phyloP scores from a whole-genome alignment of 805 yeast species.

The Ogataea naganishii region DNA sequence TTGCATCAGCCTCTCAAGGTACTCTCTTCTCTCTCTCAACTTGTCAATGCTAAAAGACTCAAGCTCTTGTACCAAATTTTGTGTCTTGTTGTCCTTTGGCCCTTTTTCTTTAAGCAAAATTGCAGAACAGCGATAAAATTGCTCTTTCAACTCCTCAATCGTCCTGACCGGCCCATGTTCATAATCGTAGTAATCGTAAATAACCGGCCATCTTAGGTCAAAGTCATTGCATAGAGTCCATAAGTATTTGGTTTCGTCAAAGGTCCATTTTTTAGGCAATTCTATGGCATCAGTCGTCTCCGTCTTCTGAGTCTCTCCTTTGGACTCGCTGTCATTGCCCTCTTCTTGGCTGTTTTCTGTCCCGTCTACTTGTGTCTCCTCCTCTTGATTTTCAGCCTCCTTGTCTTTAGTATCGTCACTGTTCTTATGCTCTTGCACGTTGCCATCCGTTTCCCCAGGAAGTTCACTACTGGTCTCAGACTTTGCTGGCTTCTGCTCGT shows the following conservation, averaged over 20 bases:
- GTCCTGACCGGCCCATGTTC: slow-evolving; percentile 38
- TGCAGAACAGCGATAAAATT: slow-evolving; percentile 65
- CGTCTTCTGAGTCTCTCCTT: slow-evolving; percentile 28
- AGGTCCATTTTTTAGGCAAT: slow-evolving; percentile 45
- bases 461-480: neutral
- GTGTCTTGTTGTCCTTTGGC: slow-evolving; percentile 30
- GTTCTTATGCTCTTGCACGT: neutral
- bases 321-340: slow-evolving; percentile 35
- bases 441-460: neutral
- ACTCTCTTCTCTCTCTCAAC: slow-evolving; percentile 74
- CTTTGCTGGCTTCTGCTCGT: slow-evolving; percentile 1
- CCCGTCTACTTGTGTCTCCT: slow-evolving; percentile 28
- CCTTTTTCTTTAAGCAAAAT: slow-evolving; percentile 38
- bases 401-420: slow-evolving; percentile 5
- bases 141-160: slow-evolving; percentile 75
- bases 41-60: slow-evolving; percentile 55
- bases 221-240: slow-evolving; percentile 54
- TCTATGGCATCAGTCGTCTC: slow-evolving; percentile 15
- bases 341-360: slow-evolving; percentile 26
- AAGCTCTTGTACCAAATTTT: slow-evolving; percentile 49
- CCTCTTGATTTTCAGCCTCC: slow-evolving; percentile 15
- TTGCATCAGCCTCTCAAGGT: slow-evolving; percentile 64
- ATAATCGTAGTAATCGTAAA: slow-evolving; percentile 50
- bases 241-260: slow-evolving; percentile 69
- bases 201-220: slow-evolving; percentile 65